Conservation (phyloP, 768 basidiomycete genomes). For the Rhodotorula toruloides region DNA sequence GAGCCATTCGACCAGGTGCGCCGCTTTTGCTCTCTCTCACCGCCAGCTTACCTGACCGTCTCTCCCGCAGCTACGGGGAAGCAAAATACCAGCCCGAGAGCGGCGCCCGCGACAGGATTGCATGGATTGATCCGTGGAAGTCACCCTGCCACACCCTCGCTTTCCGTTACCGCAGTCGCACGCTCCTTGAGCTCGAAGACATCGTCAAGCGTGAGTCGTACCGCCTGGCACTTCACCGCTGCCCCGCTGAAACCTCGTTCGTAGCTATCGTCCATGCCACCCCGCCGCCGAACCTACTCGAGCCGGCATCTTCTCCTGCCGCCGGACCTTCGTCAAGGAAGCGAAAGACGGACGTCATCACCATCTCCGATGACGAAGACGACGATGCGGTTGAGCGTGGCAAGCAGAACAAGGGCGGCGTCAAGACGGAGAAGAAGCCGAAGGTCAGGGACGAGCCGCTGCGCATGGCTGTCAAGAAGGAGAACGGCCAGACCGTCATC, state of each 20-base stretch:
- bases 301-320: too few relatives aligned
- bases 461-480: too few relatives aligned
- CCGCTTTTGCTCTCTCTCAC: neutral
- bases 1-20: conserved; percentile 7
- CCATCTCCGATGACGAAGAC: conserved; percentile 17
- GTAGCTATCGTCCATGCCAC: too few relatives aligned
- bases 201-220: neutral
- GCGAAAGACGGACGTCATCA: conserved; percentile 1
- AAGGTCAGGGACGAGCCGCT: too few relatives aligned
- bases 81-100: neutral
- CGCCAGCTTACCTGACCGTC: neutral
- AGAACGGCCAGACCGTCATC: conserved; percentile 10
- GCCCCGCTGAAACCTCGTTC: too few relatives aligned
- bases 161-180: too few relatives aligned
- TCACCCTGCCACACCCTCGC: too few relatives aligned
- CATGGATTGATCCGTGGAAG: neutral
- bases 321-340: too few relatives aligned
- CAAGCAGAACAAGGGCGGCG: neutral
- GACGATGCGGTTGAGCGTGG: neutral
- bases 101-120: neutral
- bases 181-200: too few relatives aligned
- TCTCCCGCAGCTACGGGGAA: neutral
- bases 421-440: neutral
- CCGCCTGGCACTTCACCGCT: too few relatives aligned
- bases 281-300: too few relatives aligned